Evolutionary conservation across 768 basidiomycete species (phyloP).

Genomic region (Cystobasidium ongulense): DNA sequence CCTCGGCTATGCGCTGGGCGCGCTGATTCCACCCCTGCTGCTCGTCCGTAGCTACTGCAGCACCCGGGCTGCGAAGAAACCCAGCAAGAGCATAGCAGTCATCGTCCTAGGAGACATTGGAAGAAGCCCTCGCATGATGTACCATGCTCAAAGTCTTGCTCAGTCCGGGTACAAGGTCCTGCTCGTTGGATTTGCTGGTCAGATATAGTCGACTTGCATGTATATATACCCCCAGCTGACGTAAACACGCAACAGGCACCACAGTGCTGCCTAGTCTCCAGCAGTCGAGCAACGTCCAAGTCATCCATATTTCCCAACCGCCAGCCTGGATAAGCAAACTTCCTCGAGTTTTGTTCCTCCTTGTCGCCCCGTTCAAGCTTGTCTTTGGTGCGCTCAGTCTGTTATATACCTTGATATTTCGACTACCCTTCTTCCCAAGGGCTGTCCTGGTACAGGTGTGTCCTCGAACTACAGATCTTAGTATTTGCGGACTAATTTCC

Average conservation of each 20-base stretch:
- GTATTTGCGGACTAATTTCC: background rate
- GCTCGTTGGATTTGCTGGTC: constrained; percentile 79
- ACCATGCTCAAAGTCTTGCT: constrained; percentile 88
- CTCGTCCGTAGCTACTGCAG: background rate
- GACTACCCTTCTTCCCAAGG: constrained; percentile 61
- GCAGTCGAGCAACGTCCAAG: constrained; percentile 56
- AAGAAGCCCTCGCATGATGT: constrained; percentile 95
- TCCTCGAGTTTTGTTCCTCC: constrained; percentile 58
- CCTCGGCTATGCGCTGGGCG: background rate
- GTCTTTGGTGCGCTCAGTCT: constrained; percentile 60
- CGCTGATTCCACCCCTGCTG: background rate
- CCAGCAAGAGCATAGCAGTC: constrained; percentile 59
- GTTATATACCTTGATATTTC: constrained; percentile 56
- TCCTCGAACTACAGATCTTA: constrained; percentile 15
- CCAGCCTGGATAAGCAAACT: constrained; percentile 53
- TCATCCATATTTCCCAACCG: constrained; percentile 56
- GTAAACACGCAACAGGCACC: background rate
- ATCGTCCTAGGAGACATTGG: constrained; percentile 94
- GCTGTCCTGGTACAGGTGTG: constrained; percentile 82
- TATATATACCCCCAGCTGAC: background rate
- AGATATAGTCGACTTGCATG: constrained; percentile 33
- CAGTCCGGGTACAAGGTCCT: constrained; percentile 66
- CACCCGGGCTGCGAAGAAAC: background rate
- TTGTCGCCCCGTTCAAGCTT: constrained; percentile 68
- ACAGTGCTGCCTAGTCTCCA: background rate